Conservation (phyloP, 768 basidiomycete genomes). For the Gloeostereum incarnatum region DNA sequence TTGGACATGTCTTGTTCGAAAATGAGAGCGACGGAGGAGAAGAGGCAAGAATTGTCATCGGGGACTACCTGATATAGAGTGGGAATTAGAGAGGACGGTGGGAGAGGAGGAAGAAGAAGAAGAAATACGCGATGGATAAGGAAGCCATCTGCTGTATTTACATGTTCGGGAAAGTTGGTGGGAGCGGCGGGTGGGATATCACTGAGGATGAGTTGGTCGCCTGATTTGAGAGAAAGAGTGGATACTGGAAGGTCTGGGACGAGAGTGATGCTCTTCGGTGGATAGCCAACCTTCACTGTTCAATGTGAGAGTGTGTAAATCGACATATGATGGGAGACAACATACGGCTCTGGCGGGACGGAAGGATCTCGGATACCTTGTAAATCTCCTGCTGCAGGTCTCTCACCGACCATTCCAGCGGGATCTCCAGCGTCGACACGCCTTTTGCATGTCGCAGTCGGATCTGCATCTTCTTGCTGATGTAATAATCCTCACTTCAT, state of each 20-base stretch:
- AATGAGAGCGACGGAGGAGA: slow-evolving; percentile 76
- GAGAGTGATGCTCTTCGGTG: slow-evolving; percentile 63
- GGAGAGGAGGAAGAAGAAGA: neutral
- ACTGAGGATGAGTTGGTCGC: slow-evolving; percentile 84
- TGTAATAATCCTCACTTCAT: too few species aligned
- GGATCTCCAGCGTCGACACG: slow-evolving; percentile 65
- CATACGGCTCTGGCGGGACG: slow-evolving; percentile 74
- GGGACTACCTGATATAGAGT: slow-evolving; percentile 57
- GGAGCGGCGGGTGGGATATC: slow-evolving; percentile 15
- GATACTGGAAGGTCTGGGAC: slow-evolving; percentile 68
- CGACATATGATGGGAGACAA: slow-evolving; percentile 8
- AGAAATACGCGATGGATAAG: slow-evolving; percentile 61
- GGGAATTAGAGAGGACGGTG: neutral
- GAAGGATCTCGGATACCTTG: slow-evolving; percentile 55
- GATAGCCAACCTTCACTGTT: slow-evolving; percentile 78
- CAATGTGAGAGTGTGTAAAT: neutral
- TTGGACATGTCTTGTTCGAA: slow-evolving; percentile 79
- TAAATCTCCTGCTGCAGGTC: slow-evolving; percentile 73
- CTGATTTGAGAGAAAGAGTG: slow-evolving; percentile 64
- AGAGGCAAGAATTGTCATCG: slow-evolving; percentile 97
- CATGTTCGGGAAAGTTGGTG: slow-evolving; percentile 27
- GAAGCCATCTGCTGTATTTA: slow-evolving; percentile 52
- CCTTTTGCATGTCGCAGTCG: slow-evolving; percentile 84
- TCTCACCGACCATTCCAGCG: slow-evolving; percentile 56
- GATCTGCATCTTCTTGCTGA: too few species aligned